phyloP scores from a whole-genome alignment of 2,329 filamentous ascomycete genomes.

The Arthrobotrys megalospora region DNA sequence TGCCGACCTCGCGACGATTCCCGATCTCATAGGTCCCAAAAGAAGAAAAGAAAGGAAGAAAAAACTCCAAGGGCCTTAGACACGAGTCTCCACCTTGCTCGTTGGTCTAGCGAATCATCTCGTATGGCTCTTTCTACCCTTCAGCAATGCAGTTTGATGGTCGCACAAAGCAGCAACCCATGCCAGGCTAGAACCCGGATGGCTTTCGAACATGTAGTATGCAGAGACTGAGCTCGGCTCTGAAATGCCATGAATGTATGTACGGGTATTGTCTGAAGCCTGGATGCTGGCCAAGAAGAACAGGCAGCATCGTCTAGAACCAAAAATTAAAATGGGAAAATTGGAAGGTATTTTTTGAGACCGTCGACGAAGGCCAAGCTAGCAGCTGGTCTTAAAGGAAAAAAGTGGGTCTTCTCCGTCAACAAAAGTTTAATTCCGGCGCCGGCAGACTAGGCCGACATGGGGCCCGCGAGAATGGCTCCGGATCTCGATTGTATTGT shows the following conservation, averaged over 20 bases:
- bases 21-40: neutral
- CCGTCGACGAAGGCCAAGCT: conserved; percentile 2
- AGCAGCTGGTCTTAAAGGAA: conserved; percentile 10
- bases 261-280: neutral
- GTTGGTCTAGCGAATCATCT: conserved; percentile 8
- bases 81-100: conserved; percentile 4
- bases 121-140: neutral
- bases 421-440: conserved; percentile 57
- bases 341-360: conserved; percentile 7
- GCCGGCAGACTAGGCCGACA: conserved; percentile 52
- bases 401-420: conserved; percentile 55
- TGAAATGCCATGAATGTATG: conserved; percentile 13
- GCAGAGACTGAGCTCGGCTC: conserved; percentile 12
- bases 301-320: conserved; percentile 10
- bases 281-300: conserved; percentile 10
- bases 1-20: conserved; percentile 3
- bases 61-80: neutral
- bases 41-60: neutral
- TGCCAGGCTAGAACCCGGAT: conserved; percentile 16
- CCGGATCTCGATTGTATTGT: conserved; percentile 48
- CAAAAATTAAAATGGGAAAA: conserved; percentile 2
- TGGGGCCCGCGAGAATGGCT: conserved; percentile 42
- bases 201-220: neutral
- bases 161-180: conserved; percentile 2
- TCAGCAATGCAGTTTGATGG: conserved; percentile 11